These are phyloP conservation scores for Penicillium coprophilum DNA, from an alignment of 495 filamentous ascomycete genomes.

Conservation along the genomic window DNA sequence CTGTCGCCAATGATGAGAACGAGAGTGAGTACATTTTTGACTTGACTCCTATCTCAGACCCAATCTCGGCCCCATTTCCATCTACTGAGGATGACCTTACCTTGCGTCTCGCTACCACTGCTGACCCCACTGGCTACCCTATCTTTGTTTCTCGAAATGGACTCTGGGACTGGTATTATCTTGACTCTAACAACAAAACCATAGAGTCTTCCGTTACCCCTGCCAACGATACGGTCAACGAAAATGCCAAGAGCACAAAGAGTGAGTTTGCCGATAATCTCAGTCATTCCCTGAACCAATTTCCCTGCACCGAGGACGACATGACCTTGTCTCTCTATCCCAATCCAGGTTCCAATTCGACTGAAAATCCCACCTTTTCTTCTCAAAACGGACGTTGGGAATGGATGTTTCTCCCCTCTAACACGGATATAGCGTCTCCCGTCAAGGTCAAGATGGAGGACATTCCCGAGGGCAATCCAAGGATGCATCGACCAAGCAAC, in stretches of 20 bases:
- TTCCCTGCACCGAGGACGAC: neutral
- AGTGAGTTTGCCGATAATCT: neutral
- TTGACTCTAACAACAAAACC: neutral
- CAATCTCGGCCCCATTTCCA: neutral
- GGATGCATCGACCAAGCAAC: neutral
- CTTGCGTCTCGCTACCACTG: neutral
- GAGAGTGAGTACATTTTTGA: neutral
- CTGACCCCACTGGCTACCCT: neutral
- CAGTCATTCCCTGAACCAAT: neutral
- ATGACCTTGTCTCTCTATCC: neutral
- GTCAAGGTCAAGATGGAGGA: neutral
- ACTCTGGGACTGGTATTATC: constrained; percentile 1
- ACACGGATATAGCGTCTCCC: neutral
- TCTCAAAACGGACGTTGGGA: neutral
- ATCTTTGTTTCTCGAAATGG: constrained; percentile 2
- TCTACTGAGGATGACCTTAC: neutral
- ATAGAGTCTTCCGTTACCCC: neutral
- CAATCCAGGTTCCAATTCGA: neutral
- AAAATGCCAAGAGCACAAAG: neutral
- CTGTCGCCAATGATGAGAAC: neutral
- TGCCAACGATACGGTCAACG: neutral
- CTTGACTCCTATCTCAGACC: neutral
- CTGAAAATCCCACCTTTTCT: neutral
- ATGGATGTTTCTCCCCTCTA: constrained; percentile 1
- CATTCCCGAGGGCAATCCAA: neutral